Conservation (phyloP, 345 rosid genomes). For the Euphorbia peplus region DNA sequence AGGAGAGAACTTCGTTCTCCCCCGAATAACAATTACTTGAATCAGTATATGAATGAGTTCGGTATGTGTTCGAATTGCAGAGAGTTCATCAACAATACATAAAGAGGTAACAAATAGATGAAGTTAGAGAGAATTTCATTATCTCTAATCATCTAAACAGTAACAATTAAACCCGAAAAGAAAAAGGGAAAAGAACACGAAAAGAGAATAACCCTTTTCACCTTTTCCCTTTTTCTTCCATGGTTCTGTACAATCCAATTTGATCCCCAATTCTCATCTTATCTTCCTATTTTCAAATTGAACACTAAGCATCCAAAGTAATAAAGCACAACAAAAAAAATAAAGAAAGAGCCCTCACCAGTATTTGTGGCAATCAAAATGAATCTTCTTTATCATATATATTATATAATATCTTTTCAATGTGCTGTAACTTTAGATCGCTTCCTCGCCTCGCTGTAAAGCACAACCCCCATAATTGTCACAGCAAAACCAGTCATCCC, state of each 20-base stretch:
- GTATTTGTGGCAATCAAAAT: slow-evolving; percentile 37
- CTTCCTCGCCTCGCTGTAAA: slow-evolving; percentile 99
- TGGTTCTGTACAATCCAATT: slow-evolving; percentile 48
- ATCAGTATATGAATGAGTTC: slow-evolving; percentile 20
- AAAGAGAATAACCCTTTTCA: slow-evolving; percentile 21
- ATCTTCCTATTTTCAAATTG: slow-evolving; percentile 20
- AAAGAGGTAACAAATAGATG: slow-evolving; percentile 32
- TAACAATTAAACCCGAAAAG: slow-evolving; percentile 17
- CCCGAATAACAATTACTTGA: slow-evolving; percentile 14
- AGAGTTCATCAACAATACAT: slow-evolving; percentile 17
- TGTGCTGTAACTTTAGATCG: slow-evolving; percentile 75
- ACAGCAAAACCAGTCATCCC: slow-evolving; percentile 86
- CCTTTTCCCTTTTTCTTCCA: slow-evolving; percentile 26
- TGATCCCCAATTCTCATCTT: slow-evolving; percentile 32
- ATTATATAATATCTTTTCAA: slow-evolving; percentile 17
- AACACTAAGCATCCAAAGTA: slow-evolving; percentile 22
- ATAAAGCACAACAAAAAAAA: slow-evolving; percentile 29
- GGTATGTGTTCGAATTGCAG: slow-evolving; percentile 22
- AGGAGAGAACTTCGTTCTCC: slow-evolving; percentile 35
- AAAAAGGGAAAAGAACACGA: slow-evolving; percentile 25
- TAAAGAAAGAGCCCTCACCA: slow-evolving; percentile 36
- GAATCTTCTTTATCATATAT: slow-evolving; percentile 17
- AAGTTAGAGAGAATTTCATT: slow-evolving; percentile 35
- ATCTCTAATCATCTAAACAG: slow-evolving; percentile 32
- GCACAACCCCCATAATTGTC: slow-evolving; percentile 94